Evolutionary conservation across 345 rosid species (phyloP).

Genomic region (Gossypium herbaceum): DNA sequence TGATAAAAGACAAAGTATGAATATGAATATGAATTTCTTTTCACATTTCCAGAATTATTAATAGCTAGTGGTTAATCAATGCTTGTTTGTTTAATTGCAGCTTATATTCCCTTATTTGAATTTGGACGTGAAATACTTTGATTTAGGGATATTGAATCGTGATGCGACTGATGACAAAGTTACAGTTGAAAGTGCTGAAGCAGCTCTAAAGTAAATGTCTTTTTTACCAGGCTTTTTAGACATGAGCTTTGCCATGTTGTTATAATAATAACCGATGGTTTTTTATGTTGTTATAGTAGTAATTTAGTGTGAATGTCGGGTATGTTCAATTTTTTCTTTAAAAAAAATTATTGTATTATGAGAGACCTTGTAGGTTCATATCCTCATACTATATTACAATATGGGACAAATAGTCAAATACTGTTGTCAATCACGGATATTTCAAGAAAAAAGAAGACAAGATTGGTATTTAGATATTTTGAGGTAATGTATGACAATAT

Average conservation of each 20-base stretch:
- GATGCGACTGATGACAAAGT: slow-evolving; percentile 86
- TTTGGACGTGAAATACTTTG: slow-evolving; percentile 85
- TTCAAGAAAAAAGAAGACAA: no score
- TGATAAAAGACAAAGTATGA: slow-evolving; percentile 81
- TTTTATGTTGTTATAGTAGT: no score
- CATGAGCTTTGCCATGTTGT: not conserved
- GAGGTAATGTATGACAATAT: not conserved
- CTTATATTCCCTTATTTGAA: slow-evolving; percentile 79
- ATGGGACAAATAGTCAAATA: no score
- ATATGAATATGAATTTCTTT: slow-evolving; percentile 24
- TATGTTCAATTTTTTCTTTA: not conserved
- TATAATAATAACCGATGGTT: no score
- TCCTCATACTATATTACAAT: no score
- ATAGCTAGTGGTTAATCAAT: not conserved
- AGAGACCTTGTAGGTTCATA: no score
- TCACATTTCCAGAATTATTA: slow-evolving; percentile 2
- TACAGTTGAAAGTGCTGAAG: slow-evolving; percentile 80
- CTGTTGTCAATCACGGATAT: no score
- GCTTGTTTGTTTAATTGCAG: slow-evolving; percentile 40
- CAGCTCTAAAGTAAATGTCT: slow-evolving; percentile 69
- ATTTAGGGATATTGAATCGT: slow-evolving; percentile 84
- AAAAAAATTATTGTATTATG: no score
- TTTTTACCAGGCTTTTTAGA: not conserved
- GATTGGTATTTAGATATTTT: no score
- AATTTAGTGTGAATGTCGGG: not conserved